Base-by-base conservation (phyloP, 2,329 filamentous ascomycete species). In the Elsinoe arachidis region DNA sequence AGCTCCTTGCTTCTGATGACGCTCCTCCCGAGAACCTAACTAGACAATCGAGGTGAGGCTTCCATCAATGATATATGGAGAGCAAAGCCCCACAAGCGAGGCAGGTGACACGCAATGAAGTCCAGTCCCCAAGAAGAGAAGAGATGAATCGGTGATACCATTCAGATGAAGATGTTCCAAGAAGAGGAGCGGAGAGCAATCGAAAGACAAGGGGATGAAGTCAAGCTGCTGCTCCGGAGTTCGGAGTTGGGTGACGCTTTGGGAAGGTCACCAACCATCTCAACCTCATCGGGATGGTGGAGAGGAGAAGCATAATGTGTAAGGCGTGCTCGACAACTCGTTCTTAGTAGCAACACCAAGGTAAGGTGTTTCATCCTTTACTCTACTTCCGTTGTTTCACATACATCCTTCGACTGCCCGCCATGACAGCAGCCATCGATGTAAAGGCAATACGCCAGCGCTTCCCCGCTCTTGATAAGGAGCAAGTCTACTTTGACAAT, bases 401-500 rank as follows among this genome's bases (percentile, higher is more conserved):
- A 15, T 30, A 46, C 5, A 19, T 17, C 41, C n/a, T 23, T 4
- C n/a, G 10, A 46, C 4, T 17, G n/a, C 26, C 26, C 34, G 55
- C 34, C 30, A 63, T 71, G 68, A 41, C 70, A 30, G 60, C 64
- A 53, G 61, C 63, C 12, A 80, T 87, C 63, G 76, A 85, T 63
- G 76, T 88, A 51, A 65, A 75, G 7, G 72, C 74, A 51, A 77
- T 80, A 30, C 78, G 84, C 59, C 74, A 77, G 60, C 76, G 78
- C 56, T 91, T 91, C 73, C 87, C 87, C 34, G 85, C 86, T 12
- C 70, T 91, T 38, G 71, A 78, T 39, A 77, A 83, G 59, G 75
- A 83, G 47, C 86, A 90, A 65, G 77, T 90, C 52, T 90, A 81
- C 68, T 80, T 91, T 62, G 87, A 92, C 67, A 91, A 91, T 67